Evolutionary conservation across 1,139 yeast genomes (phyloP), one percentile per base, ranked within the genome.

Genomic region (Yamadazyma spencermartinsiae): DNA sequence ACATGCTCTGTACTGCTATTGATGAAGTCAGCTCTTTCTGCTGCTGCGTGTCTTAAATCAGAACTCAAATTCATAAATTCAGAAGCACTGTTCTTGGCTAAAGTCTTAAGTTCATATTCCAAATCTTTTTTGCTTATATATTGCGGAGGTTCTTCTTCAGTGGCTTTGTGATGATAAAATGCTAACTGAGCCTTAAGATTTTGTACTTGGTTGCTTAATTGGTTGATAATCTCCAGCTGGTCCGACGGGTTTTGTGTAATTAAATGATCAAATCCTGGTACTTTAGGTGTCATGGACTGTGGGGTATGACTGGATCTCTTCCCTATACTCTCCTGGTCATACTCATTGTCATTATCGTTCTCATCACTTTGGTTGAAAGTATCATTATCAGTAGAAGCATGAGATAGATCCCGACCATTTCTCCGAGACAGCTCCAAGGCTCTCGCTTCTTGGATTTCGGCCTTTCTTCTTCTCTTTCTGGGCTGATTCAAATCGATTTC

Each of bases 401-500:
- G n/a, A 5, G 16, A n/a, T 11, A 17, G 29, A 26, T 9, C 13
- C 5, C 14, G n/a, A 13, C 13, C n/a, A 3, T 16, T 26, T 4
- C 5, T 9, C 9, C 12, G 8, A 16, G 20, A 10, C 6, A 20
- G 20, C 8, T 10, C 66, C 21, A 24, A 15, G 10, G 40, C 43
- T 41, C 52, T 45, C 36, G 49, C 60, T 34, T 48, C 54, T 19
- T 50, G 41, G 19, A 53, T 54, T 33, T 57, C 65, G 3, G 65
- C 63, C 48, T 66, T 68, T 38, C 65, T 65, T 44, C 72, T 61
- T 44, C 81, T 74, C 49, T 83, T 75, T 35, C 82, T 65, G 7
- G 82, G 68, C 39, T 79, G 86, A 13, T 79, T 73, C 17, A 79
- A 55, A 49, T 86, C 88, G 38, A 85, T 80, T 41, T 81, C 82